A percentile compares a stretch with the other conserved stretches of the same genome.
Evolutionary conservation across 306 rosid species (phyloP).

Genomic region (Benincasa hispida): DNA sequence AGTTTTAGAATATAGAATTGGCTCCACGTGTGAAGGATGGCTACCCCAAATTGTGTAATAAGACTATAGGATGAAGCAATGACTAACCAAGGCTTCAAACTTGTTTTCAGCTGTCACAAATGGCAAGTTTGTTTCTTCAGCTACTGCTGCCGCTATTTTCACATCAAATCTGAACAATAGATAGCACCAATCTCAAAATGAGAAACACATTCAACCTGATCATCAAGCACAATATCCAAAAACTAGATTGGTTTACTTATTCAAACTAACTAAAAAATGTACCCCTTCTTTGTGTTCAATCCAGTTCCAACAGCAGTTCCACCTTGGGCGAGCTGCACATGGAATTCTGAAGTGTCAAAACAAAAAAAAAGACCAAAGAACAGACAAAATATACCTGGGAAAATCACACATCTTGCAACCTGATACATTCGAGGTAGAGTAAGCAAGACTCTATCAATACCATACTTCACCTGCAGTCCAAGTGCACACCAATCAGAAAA

Average conservation of each 20-base stretch:
- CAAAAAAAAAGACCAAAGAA: neutral
- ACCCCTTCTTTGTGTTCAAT: conserved; percentile 97
- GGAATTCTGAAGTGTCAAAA: conserved; percentile 9
- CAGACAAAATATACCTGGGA: neutral
- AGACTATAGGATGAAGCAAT: conserved; percentile 5
- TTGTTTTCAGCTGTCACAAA: conserved; percentile 93
- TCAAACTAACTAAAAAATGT: conserved; percentile 4
- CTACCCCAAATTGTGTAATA: conserved; percentile 10
- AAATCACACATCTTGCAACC: conserved; percentile 28
- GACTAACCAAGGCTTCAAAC: conserved; percentile 96
- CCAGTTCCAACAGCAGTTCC: conserved; percentile 99
- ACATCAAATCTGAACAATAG: conserved; percentile 58
- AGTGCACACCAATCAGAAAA: conserved; percentile 21
- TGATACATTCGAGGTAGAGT: conserved; percentile 83
- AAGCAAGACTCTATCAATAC: conserved; percentile 65
- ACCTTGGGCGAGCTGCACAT: conserved; percentile 94
- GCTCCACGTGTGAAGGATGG: conserved; percentile 10
- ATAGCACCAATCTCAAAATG: neutral
- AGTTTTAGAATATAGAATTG: conserved; percentile 4
- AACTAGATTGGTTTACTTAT: neutral
- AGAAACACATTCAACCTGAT: neutral
- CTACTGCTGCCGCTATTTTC: conserved; percentile 93
- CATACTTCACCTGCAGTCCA: conserved; percentile 66
- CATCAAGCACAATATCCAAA: neutral
- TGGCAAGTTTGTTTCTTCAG: conserved; percentile 79